Conservation (phyloP, 352 stramenopile genomes). For the Pythium chondricola region DNA sequence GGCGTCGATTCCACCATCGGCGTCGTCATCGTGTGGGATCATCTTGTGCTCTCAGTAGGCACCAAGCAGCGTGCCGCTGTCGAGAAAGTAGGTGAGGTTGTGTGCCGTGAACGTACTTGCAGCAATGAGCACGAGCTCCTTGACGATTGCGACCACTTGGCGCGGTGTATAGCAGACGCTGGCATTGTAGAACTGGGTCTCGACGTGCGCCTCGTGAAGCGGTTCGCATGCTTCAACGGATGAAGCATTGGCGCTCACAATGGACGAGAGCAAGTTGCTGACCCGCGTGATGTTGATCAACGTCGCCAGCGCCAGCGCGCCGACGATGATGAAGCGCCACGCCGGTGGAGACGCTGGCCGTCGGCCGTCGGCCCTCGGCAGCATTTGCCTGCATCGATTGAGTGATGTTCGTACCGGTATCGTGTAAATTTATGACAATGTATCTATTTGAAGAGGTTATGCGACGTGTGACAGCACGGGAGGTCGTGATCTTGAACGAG, state of each 20-base stretch:
- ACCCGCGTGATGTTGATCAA: constrained; percentile 4
- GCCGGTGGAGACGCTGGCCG: no score
- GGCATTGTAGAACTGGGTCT: not conserved
- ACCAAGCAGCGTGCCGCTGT: constrained; percentile 27
- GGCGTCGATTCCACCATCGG: constrained; percentile 22
- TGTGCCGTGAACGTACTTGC: constrained; percentile 8
- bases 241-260: no score
- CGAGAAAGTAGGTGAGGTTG: constrained; percentile 24
- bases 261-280: no score
- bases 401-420: no score
- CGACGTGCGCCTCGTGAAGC: not conserved
- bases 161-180: constrained; percentile 10
- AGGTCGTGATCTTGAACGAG: no score
- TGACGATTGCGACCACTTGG: constrained; percentile 12
- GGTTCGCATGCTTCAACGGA: not conserved
- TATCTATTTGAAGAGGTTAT: no score
- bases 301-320: not conserved
- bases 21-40: constrained; percentile 25
- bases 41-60: constrained; percentile 16
- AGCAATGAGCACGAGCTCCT: constrained; percentile 12
- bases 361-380: no score
- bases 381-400: no score
- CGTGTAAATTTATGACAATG: no score
- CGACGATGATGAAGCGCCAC: constrained; percentile 1
- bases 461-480: no score